Evolutionary conservation across 2,329 filamentous ascomycete species (phyloP).

Genomic region (Aspergillus spinulosporus): DNA sequence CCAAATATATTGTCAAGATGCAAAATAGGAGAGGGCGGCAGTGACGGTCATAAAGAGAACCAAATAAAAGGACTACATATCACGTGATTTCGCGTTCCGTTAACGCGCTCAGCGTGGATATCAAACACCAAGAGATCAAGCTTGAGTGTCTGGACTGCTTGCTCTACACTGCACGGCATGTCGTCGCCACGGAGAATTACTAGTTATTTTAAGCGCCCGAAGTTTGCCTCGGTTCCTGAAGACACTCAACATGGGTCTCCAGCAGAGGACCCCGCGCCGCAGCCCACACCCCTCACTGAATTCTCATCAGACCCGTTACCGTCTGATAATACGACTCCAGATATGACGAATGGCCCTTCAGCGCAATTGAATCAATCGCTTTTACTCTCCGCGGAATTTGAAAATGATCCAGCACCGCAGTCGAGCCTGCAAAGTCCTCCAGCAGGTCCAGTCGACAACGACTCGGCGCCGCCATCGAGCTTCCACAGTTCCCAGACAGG

Average conservation of each 20-base stretch:
- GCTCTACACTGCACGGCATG: slow-evolving; percentile 21
- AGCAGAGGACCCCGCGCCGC: slow-evolving; percentile 19
- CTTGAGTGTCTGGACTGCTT: background rate
- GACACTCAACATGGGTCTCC: slow-evolving; percentile 8
- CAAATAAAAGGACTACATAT: background rate
- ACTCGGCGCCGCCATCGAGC: slow-evolving; percentile 16
- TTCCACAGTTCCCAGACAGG: slow-evolving; percentile 24
- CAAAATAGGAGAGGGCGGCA: too few relatives aligned
- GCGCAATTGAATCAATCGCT: slow-evolving; percentile 23
- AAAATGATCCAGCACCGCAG: slow-evolving; percentile 4
- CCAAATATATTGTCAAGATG: too few relatives aligned
- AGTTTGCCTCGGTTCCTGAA: slow-evolving; percentile 17
- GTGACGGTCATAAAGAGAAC: too few relatives aligned
- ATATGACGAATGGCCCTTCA: slow-evolving; percentile 16
- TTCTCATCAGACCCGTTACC: slow-evolving; percentile 26
- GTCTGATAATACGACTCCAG: slow-evolving; percentile 21
- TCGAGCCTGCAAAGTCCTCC: slow-evolving; percentile 25
- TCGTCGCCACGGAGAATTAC: slow-evolving; percentile 38
- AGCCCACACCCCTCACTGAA: slow-evolving; percentile 32
- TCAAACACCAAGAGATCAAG: slow-evolving; percentile 4
- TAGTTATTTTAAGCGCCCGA: slow-evolving; percentile 50
- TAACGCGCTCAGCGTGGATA: slow-evolving; percentile 16
- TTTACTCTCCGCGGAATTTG: slow-evolving; percentile 11
- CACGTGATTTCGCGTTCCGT: slow-evolving; percentile 25
- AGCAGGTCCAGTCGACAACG: slow-evolving; percentile 15